Base-by-base conservation (phyloP, 2,329 filamentous ascomycete species). In the Aspergillus sp. region DNA sequence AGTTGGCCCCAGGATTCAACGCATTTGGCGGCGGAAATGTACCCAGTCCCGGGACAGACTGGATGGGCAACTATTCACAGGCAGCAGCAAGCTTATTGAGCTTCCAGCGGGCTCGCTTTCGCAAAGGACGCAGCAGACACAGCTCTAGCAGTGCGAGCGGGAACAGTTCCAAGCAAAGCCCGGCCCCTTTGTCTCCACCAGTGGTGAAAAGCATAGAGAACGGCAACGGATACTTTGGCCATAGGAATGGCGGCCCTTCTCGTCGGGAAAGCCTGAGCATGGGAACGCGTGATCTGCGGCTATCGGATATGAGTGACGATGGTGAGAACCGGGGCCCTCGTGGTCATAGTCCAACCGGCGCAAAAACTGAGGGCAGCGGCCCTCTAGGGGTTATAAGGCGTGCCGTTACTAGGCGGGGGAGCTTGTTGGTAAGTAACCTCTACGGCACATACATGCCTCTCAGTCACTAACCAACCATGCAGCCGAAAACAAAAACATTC, bases 401-500 rank as follows among this genome's bases (percentile, higher is more conserved):
- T 61, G 85, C 88, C 1, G 93, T 98, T 6, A 96, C 91, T 6
- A 84, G 95, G 52, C 85, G 93, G 58, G 91, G 93, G 7, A 99
- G 96, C 74, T 82, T 99, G 60, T 76, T 99, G 70, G 91, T 95
- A 81, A 72, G 88, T 77, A 27, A 40, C 44, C 19, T 27, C 35
- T 15, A n/a, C 33, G 35, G n/a, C n/a, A 37, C 21, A 41, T 27
- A 33, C 27, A 40, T 21, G 53, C 3, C 25, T 23, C 11, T 35
- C 53, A 25, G 21, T 49, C 11, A 51, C 58, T 55, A 25, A 63
- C 51, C 5, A 25, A 12, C 19, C 11, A 3, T 53, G 4, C 64
- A 96, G 90, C 95, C 96, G 12, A 99, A 98, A 80, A 95, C 93
- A 0, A 96, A 96, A 77, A 92, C 89, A 0, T 99, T 99, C 73